A percentile compares a stretch with the other conserved stretches of the same genome.
Conservation (phyloP, 306 rosid species). For the Casuarina glauca region DNA sequence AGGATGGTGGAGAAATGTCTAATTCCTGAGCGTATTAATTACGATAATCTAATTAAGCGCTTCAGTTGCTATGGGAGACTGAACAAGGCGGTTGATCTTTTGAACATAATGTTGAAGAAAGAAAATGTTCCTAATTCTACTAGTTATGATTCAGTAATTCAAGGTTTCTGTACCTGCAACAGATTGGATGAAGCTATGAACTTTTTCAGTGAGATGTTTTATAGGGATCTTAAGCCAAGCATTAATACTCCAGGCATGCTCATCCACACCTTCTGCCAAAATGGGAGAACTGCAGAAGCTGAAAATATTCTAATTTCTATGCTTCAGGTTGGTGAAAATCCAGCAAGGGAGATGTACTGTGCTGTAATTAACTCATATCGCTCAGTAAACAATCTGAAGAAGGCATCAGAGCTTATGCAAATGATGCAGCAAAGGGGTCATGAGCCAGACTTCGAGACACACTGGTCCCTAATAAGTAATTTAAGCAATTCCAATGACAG, state of each 20-base stretch:
- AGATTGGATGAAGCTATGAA: conserved; percentile 53
- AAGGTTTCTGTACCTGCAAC: conserved; percentile 50
- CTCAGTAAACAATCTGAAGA: conserved; percentile 53
- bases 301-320: conserved; percentile 55
- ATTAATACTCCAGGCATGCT: conserved; percentile 51
- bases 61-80: conserved; percentile 64
- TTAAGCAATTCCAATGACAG: conserved; percentile 42
- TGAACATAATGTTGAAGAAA: conserved; percentile 75
- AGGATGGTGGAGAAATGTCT: conserved; percentile 58
- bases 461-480: conserved; percentile 88
- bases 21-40: conserved; percentile 61
- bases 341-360: conserved; percentile 59
- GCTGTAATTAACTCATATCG: conserved; percentile 54
- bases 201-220: conserved; percentile 71
- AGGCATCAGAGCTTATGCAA: conserved; percentile 67
- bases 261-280: conserved; percentile 49
- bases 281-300: conserved; percentile 63
- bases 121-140: conserved; percentile 52
- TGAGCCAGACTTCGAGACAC: conserved; percentile 84
- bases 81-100: conserved; percentile 59
- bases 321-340: conserved; percentile 55
- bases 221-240: conserved; percentile 54
- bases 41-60: conserved; percentile 58
- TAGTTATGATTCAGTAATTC: conserved; percentile 66
- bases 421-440: conserved; percentile 76